Conservation (phyloP, 1,139 yeast species). For the Diutina neorugosa region DNA sequence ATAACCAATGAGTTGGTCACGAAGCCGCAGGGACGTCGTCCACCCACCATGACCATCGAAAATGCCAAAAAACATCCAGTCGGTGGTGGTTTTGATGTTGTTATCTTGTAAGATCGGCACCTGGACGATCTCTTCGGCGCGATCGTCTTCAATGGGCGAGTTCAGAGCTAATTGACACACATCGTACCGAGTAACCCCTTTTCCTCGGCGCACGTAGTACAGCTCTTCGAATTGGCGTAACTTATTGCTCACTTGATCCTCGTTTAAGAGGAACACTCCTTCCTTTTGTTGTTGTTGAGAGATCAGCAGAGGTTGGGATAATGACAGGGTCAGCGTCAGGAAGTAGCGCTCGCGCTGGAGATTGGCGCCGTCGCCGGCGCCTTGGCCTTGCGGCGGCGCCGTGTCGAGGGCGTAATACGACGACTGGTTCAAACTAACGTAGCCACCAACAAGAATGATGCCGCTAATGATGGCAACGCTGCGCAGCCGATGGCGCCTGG, state of each 20-base stretch:
- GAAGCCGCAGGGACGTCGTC: conserved; percentile 75
- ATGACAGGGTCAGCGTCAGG: conserved; percentile 29
- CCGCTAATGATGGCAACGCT: conserved; percentile 32
- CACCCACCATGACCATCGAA: conserved; percentile 98
- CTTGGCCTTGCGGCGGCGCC: conserved; percentile 15
- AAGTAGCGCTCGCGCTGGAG: conserved; percentile 12
- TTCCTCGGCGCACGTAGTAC: conserved; percentile 66
- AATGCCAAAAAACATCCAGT: conserved; percentile 92
- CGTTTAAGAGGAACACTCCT: conserved; percentile 41
- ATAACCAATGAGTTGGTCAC: conserved; percentile 64
- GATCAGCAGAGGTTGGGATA: conserved; percentile 20
- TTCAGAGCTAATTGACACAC: conserved; percentile 84
- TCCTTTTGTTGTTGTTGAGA: conserved; percentile 15
- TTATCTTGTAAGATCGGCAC: conserved; percentile 55
- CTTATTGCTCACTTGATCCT: conserved; percentile 60
- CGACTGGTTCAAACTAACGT: conserved; percentile 28
- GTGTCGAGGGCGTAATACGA: conserved; percentile 33
- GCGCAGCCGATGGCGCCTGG: conserved; percentile 14
- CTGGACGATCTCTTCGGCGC: conserved; percentile 76
- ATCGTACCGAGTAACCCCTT: conserved; percentile 89
- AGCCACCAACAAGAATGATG: conserved; percentile 33
- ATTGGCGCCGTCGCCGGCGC: not conserved
- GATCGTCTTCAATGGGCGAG: conserved; percentile 89
- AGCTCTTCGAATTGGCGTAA: conserved; percentile 73
- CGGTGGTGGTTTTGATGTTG: conserved; percentile 47